Evolutionary conservation across 1,284 basidiomycete genomes (phyloP), one percentile per base, ranked within the genome.

Genomic region (Naganishia albida): DNA sequence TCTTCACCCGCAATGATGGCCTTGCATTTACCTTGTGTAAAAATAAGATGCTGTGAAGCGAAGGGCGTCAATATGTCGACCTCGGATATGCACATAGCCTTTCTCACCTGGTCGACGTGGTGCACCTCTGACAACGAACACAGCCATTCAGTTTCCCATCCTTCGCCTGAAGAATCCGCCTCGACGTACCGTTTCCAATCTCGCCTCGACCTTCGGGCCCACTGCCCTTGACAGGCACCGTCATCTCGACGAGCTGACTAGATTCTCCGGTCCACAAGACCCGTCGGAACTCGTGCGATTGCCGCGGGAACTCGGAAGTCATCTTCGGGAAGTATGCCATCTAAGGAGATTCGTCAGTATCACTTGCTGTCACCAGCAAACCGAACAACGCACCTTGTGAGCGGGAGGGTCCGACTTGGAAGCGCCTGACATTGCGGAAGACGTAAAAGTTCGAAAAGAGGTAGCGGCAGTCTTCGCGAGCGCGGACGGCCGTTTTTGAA

Each of bases 1-100:
- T 77, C 76, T 64, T 80, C 77, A 13, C 77, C 77, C 4, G 68
- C 76, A 16, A 80, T 73, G 64, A 78, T 73, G n/a, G 78, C 78
- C 67, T 74, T 75, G 67, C 69, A 70, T 10, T 69, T 68, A 7
- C 77, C 77, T 15, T 71, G 72, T 7, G 76, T 78, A 68, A 78
- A 78, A 66, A 76, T 70, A 26, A 78, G 68, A 65, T 76, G 76
- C 65, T 78, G 74, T 13, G 18, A 15, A 50, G 39, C 4, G 16
- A 0, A 3, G 25, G 1, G 2, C 6, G 20, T 53, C 30, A 53
- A 20, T 8, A 53, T 18, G 13, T 39, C 10, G 20, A 48, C 2
- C 42, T 6, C 42, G 16, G 7, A 54, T 18, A 7, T 20, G 13
- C 23, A 3, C 40, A 13, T 20, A n/a, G 18, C 34, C 26, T 7